Base-by-base conservation (phyloP, 2,329 filamentous ascomycete species). In the Hymenoscyphus fraxineus region DNA sequence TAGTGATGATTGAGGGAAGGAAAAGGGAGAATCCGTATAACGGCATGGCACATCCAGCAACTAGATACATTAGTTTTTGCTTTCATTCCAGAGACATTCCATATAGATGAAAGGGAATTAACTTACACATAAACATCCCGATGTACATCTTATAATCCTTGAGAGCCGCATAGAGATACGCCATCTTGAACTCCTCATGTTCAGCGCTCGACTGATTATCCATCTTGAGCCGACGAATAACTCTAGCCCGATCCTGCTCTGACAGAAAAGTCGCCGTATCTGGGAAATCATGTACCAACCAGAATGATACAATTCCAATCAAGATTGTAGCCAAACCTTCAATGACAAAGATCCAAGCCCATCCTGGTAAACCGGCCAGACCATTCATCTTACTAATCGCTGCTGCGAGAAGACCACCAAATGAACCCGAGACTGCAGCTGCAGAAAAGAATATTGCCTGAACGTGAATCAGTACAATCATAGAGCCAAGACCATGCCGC, bases 61-160 rank as follows among this genome's bases (percentile, higher is more conserved):
- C 47, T 54, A 27, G 19, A 54, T 6, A 22, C 13, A 12, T 7
- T 22, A 27, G 13, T 10, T 22, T 13, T 54, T 54, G 9, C 19
- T 54, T 13, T 54, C 13, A 9, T 13, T 19, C 35, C 6, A 6
- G 1, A 35, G 9, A 35, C 35, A 9, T 22, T 2, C 9, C 6
- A 7, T 10, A 22, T 5, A 27, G 5, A 54, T n/a, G n/a, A 19
- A 19, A 19, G n/a, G 19, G 22, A 27, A 4, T 54, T 1, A 10
- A 54, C 47, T 83, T 47, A 81, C 82, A 1, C 91, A 93, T 87
- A 58, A 90, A 77, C 75, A 90, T 89, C 19, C 85, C 88, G 2
- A 83, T 79, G 75, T 86, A 94, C 12, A 89, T 95, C 79, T 96
- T 95, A 89, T 90, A 95, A 74, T 95, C 92, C 63, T 82, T 87